Evolutionary conservation across 495 filamentous ascomycete genomes (phyloP).

Genomic region (Aspergillus heteromorphus): DNA sequence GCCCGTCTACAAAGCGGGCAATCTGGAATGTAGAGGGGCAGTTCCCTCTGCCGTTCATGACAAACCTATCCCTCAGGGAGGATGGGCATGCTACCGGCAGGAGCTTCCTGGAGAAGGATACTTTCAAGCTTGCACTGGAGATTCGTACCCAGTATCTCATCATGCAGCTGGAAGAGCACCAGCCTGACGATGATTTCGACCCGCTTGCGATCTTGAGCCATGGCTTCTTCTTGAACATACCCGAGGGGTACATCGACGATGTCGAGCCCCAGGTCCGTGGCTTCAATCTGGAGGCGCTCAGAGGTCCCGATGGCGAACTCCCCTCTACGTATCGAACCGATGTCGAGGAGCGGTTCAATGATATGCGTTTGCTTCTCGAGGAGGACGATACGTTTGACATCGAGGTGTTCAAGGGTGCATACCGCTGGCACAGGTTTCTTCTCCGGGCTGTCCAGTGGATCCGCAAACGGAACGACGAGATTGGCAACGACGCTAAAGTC

Average conservation of each 20-base stretch:
- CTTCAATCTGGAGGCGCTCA: conserved; percentile 24
- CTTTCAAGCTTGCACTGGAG: conserved; percentile 35
- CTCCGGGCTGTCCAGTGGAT: conserved; percentile 30
- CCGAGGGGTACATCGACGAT: conserved; percentile 12
- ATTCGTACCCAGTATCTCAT: conserved; percentile 38
- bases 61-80: conserved; percentile 8
- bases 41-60: conserved; percentile 34
- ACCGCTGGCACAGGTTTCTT: conserved; percentile 30
- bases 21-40: conserved; percentile 25
- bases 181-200: conserved; percentile 23
- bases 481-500: conserved; percentile 15
- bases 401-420: conserved; percentile 20
- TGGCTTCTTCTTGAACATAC: conserved; percentile 24
- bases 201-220: conserved; percentile 19
- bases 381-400: conserved; percentile 21
- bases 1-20: conserved; percentile 10
- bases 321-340: conserved; percentile 24
- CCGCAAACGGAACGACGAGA: conserved; percentile 28
- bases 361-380: conserved; percentile 22
- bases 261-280: conserved; percentile 24
- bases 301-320: conserved; percentile 29
- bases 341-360: conserved; percentile 29
- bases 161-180: conserved; percentile 24
- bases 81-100: conserved; percentile 12
- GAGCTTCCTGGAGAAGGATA: conserved; percentile 24